Conservation (phyloP, 148 eudicot species). For the Silene conica region DNA sequence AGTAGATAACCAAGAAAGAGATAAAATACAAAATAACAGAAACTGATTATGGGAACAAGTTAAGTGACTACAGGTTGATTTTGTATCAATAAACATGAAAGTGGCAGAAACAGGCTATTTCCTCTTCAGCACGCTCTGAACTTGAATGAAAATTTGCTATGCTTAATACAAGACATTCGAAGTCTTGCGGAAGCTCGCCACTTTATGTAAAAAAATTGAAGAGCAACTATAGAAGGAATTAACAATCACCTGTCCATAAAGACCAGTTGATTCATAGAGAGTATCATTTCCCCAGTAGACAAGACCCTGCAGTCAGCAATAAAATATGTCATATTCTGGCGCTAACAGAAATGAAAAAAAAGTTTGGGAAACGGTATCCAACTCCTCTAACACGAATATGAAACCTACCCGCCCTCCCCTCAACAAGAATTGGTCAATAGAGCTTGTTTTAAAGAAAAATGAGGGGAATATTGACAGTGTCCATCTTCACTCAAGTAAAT, state of each 20-base stretch:
- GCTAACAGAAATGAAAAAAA: neutral
- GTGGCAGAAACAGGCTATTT: neutral
- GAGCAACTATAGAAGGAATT: neutral
- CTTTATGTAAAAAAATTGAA: neutral
- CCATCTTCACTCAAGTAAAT: neutral
- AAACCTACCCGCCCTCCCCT: too few relatives aligned
- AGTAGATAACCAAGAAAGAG: neutral
- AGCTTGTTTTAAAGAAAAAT: neutral
- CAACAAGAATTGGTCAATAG: neutral
- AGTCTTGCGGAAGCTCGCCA: neutral
- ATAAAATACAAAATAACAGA: neutral
- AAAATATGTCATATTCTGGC: conserved; percentile 7
- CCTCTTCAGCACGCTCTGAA: neutral
- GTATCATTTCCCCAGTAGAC: conserved; percentile 73
- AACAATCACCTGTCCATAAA: conserved; percentile 50
- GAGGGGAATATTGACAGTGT: neutral
- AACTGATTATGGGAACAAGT: neutral
- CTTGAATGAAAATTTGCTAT: neutral
- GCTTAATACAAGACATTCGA: neutral
- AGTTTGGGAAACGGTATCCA: neutral
- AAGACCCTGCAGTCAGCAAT: conserved; percentile 68
- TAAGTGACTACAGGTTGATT: neutral
- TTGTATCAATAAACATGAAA: neutral
- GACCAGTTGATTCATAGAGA: conserved; percentile 87
- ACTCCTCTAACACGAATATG: too few relatives aligned